phyloP scores from a whole-genome alignment of 192 early-diverging fungal genomes.

The Coemansia sp. region DNA sequence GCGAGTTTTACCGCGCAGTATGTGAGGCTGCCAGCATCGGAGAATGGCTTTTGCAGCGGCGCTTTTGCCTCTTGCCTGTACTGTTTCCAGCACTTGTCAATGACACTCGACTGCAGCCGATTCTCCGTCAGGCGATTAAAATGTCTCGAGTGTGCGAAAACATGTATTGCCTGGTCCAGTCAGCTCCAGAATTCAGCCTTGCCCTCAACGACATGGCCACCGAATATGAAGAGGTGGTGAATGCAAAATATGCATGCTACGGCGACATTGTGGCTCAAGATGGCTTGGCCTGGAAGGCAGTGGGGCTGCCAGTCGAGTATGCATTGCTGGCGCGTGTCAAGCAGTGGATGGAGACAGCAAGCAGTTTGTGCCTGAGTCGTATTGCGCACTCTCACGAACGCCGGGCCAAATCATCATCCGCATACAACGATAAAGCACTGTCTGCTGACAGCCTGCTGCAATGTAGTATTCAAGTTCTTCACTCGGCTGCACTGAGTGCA shows the following conservation, averaged over 20 bases:
- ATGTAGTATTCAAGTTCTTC: constrained; percentile 30
- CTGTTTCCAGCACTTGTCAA: constrained; percentile 16
- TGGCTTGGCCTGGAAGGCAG: constrained; percentile 37
- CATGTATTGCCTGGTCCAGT: constrained; percentile 28
- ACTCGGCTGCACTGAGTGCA: constrained; percentile 20
- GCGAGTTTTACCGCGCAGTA: constrained; percentile 24
- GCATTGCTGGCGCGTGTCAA: constrained; percentile 23
- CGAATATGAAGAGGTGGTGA: constrained; percentile 33
- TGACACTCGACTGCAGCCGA: constrained; percentile 12
- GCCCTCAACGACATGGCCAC: constrained; percentile 20
- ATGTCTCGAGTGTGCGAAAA: constrained; percentile 30
- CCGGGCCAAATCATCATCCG: constrained; percentile 31
- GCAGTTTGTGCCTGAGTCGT: constrained; percentile 24
- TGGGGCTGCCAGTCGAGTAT: constrained; percentile 34
- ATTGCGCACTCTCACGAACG: constrained; percentile 29
- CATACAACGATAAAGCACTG: constrained; percentile 24
- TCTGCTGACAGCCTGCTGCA: constrained; percentile 17
- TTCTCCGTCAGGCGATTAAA: constrained; percentile 16
- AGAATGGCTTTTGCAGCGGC: constrained; percentile 35
- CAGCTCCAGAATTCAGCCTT: constrained; percentile 11
- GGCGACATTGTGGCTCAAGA: constrained; percentile 31
- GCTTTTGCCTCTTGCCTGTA: constrained; percentile 19
- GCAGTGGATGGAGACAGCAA: constrained; percentile 26
- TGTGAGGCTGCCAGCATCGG: constrained; percentile 28
- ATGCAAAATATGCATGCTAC: constrained; percentile 18